Conservation (phyloP, 129 eudicot species). For the Flaveria ramosissima region DNA sequence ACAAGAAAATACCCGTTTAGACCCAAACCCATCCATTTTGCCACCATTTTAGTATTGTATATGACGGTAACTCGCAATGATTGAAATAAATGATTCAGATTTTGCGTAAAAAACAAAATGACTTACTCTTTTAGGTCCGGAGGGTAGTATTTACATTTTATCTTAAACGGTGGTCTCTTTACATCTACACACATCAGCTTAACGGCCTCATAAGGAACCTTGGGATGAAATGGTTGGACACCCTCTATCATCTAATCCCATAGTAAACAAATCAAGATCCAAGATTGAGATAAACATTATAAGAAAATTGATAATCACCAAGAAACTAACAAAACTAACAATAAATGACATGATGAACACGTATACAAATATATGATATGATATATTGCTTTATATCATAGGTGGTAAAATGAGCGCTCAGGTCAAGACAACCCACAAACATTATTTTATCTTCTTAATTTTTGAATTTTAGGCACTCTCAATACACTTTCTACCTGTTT, state of each 20-base stretch:
- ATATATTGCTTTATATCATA: background rate
- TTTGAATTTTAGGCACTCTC: background rate
- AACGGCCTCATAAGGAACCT: constrained; percentile 70
- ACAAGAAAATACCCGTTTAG: background rate
- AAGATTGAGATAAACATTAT: background rate
- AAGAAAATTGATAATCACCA: background rate
- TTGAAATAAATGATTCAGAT: background rate
- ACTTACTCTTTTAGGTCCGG: constrained; percentile 85
- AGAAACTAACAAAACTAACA: background rate
- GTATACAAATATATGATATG: background rate
- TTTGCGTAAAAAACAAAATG: background rate
- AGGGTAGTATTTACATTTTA: constrained; percentile 74
- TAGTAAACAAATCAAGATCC: constrained; percentile 14
- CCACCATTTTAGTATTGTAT: background rate
- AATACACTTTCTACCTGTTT: background rate
- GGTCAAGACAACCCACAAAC: background rate
- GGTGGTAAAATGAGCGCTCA: background rate
- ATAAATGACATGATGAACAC: background rate
- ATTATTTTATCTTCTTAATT: background rate
- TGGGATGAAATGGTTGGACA: constrained; percentile 74
- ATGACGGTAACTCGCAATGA: background rate
- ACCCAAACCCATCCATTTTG: background rate
- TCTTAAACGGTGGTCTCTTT: constrained; percentile 73
- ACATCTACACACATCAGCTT: constrained; percentile 68
- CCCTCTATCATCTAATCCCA: constrained; percentile 88